Evolutionary conservation across 768 basidiomycete genomes (phyloP).

Genomic region (Xanthoconium stramineum): DNA sequence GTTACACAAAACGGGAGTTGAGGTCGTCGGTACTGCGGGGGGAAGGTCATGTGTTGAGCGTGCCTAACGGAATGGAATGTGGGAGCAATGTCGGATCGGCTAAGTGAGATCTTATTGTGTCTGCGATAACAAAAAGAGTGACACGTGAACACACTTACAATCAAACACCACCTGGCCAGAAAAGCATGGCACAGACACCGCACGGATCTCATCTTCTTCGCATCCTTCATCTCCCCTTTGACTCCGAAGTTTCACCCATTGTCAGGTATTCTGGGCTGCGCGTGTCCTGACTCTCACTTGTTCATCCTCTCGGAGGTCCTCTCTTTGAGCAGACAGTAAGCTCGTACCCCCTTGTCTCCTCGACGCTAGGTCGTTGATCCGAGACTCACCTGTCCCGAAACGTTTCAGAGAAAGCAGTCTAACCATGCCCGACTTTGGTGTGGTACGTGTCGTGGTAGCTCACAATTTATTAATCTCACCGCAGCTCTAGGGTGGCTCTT

Average conservation of each 20-base stretch:
- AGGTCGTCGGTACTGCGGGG: too few relatives aligned
- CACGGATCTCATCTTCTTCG: background rate
- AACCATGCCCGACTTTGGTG: constrained; percentile 8
- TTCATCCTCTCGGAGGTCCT: background rate
- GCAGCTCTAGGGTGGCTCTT: constrained; percentile 7
- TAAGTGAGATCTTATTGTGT: constrained; percentile 24
- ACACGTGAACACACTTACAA: constrained; percentile 18
- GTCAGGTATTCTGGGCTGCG: background rate
- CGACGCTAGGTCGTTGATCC: constrained; percentile 6
- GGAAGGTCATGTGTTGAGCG: too few relatives aligned
- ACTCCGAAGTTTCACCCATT: background rate
- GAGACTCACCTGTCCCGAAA: background rate
- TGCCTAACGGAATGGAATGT: background rate
- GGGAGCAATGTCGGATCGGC: background rate
- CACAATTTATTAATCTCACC: background rate
- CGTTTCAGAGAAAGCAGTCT: background rate
- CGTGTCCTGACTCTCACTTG: background rate
- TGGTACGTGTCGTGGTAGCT: constrained; percentile 5
- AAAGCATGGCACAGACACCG: constrained; percentile 14
- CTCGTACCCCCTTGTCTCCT: background rate
- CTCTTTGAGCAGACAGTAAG: background rate
- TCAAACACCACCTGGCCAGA: constrained; percentile 11
- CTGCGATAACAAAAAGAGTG: constrained; percentile 20
- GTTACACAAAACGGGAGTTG: too few relatives aligned
- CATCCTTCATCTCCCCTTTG: background rate